Percentiles rank a stretch among this genome's conserved stretches.
phyloP scores from a whole-genome alignment of 805 yeast genomes.

The Nakazawaea ishiwadae region DNA sequence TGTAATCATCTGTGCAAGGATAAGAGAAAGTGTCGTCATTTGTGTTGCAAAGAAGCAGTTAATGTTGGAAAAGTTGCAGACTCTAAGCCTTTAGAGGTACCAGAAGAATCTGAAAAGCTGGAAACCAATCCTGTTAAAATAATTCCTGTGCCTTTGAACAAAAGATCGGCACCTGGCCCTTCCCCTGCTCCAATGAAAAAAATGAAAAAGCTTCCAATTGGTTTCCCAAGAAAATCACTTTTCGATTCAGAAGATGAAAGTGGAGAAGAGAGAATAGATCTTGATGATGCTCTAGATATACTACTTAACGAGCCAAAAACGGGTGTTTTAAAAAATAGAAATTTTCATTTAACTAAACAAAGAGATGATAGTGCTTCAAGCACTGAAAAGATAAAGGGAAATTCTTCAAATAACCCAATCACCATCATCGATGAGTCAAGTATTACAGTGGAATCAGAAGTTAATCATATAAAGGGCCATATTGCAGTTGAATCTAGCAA shows the following conservation, averaged over 20 bases:
- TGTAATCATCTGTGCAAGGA: slow-evolving; percentile 38
- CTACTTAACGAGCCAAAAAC: neutral
- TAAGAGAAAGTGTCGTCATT: slow-evolving; percentile 34
- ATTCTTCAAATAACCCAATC: too few relatives aligned
- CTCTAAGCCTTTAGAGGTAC: too few relatives aligned
- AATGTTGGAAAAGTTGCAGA: too few relatives aligned
- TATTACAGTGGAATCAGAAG: neutral
- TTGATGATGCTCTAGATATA: neutral
- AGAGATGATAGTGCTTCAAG: too few relatives aligned
- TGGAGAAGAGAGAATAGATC: neutral
- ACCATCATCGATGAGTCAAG: too few relatives aligned
- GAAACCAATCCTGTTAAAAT: too few relatives aligned
- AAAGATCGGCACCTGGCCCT: too few relatives aligned
- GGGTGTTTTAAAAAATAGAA: neutral
- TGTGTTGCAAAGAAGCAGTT: slow-evolving; percentile 46
- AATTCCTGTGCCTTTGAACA: too few relatives aligned
- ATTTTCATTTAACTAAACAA: too few relatives aligned
- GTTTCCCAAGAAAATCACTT: neutral
- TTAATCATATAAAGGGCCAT: neutral
- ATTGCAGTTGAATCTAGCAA: too few relatives aligned
- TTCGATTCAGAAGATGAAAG: neutral
- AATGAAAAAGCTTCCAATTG: neutral
- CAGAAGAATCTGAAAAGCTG: neutral
- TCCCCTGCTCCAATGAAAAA: too few relatives aligned
- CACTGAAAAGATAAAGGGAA: too few relatives aligned